These are phyloP conservation scores for Adansonia digitata DNA, from an alignment of 345 rosid genomes.

Conservation along the genomic window DNA sequence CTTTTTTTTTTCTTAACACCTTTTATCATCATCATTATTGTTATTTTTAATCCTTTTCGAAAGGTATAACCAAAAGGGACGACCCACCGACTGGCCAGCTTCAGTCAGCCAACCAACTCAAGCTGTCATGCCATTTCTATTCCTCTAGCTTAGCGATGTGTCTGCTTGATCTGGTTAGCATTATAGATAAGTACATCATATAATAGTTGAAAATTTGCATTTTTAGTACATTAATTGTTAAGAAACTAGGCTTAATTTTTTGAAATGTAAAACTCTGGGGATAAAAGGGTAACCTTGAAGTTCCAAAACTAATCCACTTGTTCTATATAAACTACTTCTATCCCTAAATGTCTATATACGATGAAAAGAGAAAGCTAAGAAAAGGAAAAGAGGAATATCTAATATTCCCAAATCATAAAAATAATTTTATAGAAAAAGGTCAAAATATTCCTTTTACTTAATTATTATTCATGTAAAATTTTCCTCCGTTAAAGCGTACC, in stretches of 20 bases:
- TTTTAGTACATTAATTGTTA: not conserved
- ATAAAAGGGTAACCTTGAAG: no score
- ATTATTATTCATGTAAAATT: not conserved
- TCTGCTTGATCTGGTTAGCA: conserved; percentile 9
- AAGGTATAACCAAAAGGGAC: conserved; percentile 11
- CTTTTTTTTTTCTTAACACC: not conserved
- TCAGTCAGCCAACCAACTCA: conserved; percentile 9
- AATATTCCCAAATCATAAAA: conserved; percentile 1
- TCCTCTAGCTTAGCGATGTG: not conserved
- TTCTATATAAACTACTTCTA: not conserved
- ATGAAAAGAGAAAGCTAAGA: no score
- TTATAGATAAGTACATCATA: conserved; percentile 5
- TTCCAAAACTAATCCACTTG: no score
- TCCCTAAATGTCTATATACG: not conserved
- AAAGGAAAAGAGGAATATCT: not conserved
- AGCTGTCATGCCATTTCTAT: conserved; percentile 15
- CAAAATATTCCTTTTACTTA: not conserved
- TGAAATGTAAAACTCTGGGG: not conserved
- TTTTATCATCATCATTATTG: not conserved
- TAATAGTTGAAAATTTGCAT: not conserved
- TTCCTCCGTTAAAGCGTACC: not conserved
- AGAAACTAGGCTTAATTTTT: not conserved
- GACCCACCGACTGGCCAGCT: conserved; percentile 15
- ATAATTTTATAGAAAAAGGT: not conserved
- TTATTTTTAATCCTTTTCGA: conserved; percentile 1